Percentiles rank a stretch among this genome's conserved stretches.
Evolutionary conservation across 2,329 filamentous ascomycete genomes (phyloP).

Genomic region (Spiromastix sp.): DNA sequence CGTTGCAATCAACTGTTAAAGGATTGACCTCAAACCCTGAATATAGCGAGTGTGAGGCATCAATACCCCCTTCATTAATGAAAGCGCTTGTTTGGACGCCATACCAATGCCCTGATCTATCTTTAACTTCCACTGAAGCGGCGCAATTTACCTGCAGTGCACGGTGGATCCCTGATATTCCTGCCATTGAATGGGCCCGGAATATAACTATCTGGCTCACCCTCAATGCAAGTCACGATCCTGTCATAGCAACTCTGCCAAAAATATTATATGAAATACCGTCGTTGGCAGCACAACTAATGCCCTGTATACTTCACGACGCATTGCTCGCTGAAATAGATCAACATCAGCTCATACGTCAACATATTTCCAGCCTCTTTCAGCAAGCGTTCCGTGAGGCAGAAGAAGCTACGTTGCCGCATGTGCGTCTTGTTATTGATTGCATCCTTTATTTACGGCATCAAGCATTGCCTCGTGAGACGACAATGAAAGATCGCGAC

Average conservation of each 20-base stretch:
- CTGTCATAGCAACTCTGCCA: slow-evolving; percentile 58
- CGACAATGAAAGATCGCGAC: slow-evolving; percentile 65
- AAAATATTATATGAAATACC: slow-evolving; percentile 56
- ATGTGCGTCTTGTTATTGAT: slow-evolving; percentile 63
- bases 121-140: slow-evolving; percentile 13
- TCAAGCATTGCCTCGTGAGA: slow-evolving; percentile 63
- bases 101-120: slow-evolving; percentile 28
- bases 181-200: slow-evolving; percentile 25
- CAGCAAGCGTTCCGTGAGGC: slow-evolving; percentile 50
- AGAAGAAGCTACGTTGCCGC: slow-evolving; percentile 41
- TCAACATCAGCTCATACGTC: slow-evolving; percentile 48
- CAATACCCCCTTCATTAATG: slow-evolving; percentile 27
- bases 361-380: slow-evolving; percentile 55
- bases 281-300: slow-evolving; percentile 60
- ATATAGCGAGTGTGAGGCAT: slow-evolving; percentile 23
- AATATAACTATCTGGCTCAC: slow-evolving; percentile 41
- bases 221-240: slow-evolving; percentile 49
- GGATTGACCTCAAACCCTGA: slow-evolving; percentile 21
- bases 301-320: slow-evolving; percentile 79
- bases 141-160: slow-evolving; percentile 10
- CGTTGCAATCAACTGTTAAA: slow-evolving; percentile 33
- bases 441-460: slow-evolving; percentile 80
- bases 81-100: slow-evolving; percentile 32
- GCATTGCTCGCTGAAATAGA: slow-evolving; percentile 61
- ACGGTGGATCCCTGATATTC: slow-evolving; percentile 13